Base-by-base conservation (phyloP, 495 filamentous ascomycete species). In the Aspergillus saccharolyticus region DNA sequence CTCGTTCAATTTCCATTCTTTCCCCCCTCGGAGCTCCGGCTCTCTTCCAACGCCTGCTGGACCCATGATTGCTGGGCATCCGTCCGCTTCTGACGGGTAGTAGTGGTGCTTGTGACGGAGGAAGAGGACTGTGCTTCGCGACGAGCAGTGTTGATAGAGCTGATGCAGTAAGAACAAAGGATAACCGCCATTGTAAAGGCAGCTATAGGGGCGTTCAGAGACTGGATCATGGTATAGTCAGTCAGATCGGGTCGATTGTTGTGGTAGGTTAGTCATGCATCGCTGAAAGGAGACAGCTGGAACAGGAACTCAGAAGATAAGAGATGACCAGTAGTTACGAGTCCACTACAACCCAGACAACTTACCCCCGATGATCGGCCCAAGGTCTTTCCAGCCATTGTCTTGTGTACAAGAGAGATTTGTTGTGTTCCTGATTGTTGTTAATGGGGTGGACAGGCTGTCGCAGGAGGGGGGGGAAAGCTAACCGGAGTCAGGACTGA, bases 111-210 rank as follows among this genome's bases (percentile, higher is more conserved):
- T 10, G 44, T 19, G 12, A 18, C 18, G 33, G 16, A 14, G 4
- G 43, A 16, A 4, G 56, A 30, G 7, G 52, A 51, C 50, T 70
- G 66, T 1, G 70, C 70, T 45, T 75, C 72, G 20, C 66, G 68
- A 43, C 74, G 67, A 1, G 79, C 79, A 21, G 76, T 70, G 42
- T 70, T 66, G 49, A 82, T 80, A 1, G 78, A 80, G 22, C 69
- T 76, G 57, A 79, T 59, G 56, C 75, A 74, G 61, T 82, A 81
- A 30, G 77, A 70, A 56, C 70, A 74, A 2, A 81, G 73, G 21
- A 82, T 45, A 19, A 74, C 49, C 22, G 78, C 77, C 76, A 81
- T 79, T 12, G 76, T 76, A 57, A 80, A 75, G 16, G 78, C 78
- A 24, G 74, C 76, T 39, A 80, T 75, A 17, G 78, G 78, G 8